These are phyloP conservation scores for Kalanchoe fedtschenkoi DNA, from an alignment of 164 flowering plant species.

Conservation along the genomic window DNA sequence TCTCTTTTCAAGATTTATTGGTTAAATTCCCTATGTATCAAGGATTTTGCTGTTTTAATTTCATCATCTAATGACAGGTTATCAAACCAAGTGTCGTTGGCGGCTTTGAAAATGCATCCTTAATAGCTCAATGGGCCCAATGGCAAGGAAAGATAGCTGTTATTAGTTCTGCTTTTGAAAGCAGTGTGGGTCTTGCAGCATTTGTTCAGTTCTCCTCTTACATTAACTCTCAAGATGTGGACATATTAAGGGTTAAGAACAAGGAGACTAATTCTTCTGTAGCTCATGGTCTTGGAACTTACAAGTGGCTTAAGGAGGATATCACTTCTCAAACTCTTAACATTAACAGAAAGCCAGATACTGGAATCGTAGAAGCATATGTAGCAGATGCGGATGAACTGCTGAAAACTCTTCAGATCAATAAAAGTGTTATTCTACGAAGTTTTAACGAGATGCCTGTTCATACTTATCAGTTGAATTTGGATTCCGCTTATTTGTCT, in stretches of 20 bases:
- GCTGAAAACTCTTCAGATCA: slow-evolving; percentile 42
- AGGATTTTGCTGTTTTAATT: too few species aligned
- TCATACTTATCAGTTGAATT: slow-evolving; percentile 27
- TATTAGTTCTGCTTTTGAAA: slow-evolving; percentile 84
- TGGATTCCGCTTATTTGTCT: slow-evolving; percentile 27
- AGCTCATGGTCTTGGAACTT: slow-evolving; percentile 97
- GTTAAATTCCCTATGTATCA: too few species aligned
- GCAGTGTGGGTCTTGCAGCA: slow-evolving; percentile 61
- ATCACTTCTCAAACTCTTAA: slow-evolving; percentile 38
- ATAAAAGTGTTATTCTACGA: slow-evolving; percentile 25
- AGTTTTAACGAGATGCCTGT: slow-evolving; percentile 26
- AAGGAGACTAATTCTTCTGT: slow-evolving; percentile 23
- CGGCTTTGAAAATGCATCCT: slow-evolving; percentile 80
- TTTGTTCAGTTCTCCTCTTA: slow-evolving; percentile 59
- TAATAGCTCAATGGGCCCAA: slow-evolving; percentile 83
- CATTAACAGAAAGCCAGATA: slow-evolving; percentile 26
- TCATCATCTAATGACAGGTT: slow-evolving; percentile 38
- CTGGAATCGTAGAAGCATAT: slow-evolving; percentile 58
- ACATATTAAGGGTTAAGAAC: slow-evolving; percentile 26
- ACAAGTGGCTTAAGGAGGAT: slow-evolving; percentile 79
- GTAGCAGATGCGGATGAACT: slow-evolving; percentile 44
- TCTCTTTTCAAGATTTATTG: not conserved
- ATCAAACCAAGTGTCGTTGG: slow-evolving; percentile 90
- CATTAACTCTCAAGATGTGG: slow-evolving; percentile 48
- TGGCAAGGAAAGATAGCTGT: slow-evolving; percentile 70